These are phyloP conservation scores for Erodium moschatum DNA, from an alignment of 441 rosid genomes.

Conservation along the genomic window DNA sequence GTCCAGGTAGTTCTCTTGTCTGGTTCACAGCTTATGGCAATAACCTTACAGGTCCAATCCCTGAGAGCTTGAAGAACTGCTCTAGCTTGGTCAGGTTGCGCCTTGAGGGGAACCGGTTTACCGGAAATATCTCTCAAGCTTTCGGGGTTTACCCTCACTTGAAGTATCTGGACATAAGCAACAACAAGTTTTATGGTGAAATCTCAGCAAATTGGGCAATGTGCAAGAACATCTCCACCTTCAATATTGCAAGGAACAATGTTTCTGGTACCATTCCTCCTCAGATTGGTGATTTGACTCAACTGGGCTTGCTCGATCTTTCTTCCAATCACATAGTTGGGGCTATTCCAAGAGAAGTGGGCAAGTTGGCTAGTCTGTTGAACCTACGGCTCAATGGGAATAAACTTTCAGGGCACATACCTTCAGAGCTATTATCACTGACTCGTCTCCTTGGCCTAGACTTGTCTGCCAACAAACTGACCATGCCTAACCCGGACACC, in stretches of 20 bases:
- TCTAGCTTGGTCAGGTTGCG: constrained; percentile 20
- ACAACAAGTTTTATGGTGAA: constrained; percentile 30
- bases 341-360: constrained; percentile 26
- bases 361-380: constrained; percentile 15
- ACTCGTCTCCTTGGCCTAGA: constrained; percentile 8
- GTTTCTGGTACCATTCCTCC: constrained; percentile 25
- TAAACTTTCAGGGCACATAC: constrained; percentile 23
- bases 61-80: constrained; percentile 29
- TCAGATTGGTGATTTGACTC: constrained; percentile 22
- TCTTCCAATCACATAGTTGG: constrained; percentile 29
- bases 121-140: constrained; percentile 22
- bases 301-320: constrained; percentile 20
- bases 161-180: constrained; percentile 19
- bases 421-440: constrained; percentile 27
- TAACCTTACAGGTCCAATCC: constrained; percentile 25
- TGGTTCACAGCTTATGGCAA: constrained; percentile 12
- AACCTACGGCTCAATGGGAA: constrained; percentile 17
- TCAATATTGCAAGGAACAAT: constrained; percentile 22
- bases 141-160: constrained; percentile 30
- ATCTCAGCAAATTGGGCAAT: constrained; percentile 26
- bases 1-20: constrained; percentile 12
- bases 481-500: no score
- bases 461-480: no score
- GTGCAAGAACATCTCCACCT: constrained; percentile 12
- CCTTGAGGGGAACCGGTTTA: constrained; percentile 19